Evolutionary conservation across 1,284 basidiomycete species (phyloP), one percentile per base, ranked within the genome.

Genomic region (Pseudozyma hubeiensis): DNA sequence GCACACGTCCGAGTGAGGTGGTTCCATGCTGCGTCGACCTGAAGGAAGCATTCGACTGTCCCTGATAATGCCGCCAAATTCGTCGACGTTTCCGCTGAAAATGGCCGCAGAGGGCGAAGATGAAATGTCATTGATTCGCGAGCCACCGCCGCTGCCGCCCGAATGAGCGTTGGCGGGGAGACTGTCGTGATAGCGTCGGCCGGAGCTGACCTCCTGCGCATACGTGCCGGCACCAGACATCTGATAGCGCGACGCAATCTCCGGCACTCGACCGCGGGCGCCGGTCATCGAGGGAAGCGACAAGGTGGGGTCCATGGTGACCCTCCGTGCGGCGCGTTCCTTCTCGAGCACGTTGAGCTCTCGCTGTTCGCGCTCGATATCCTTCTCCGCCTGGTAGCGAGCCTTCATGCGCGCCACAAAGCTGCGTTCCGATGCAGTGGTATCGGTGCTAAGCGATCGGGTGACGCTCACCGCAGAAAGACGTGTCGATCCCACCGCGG

Each of bases 321-420:
- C 53, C 19, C 74, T 35, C 7, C 74, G 53, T 1, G 64, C 63
- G 5, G 69, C 64, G 14, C 64, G 58, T 24, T 64, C 62, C 65
- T 67, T 71, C 24, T 72, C 65, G 24, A 72, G 65, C 33, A 61
- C 66, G 44, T 66, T 69, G 50, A 58, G 59, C 53, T 72, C 63
- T 35, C 68, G 57, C 48, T 72, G 63, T 57, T 73, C 65, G 8
- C 66, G 50, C 40, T 70, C 69, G 9, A 70, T 35, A 35, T 74
- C 75, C 64, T 81, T 81, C 39, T 81, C 80, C 6, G 62, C 77
- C 46, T 81, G 80, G 63, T 81, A 81, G 39, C 70, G 74, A 6
- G 77, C 77, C 57, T 80, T 81, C 80, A 81, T 81, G 14, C 78
- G 58, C 7, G 80, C 77, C 1, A 81, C 80, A 62, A 81, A 81